A percentile compares a stretch with the other conserved stretches of the same genome.
phyloP scores from a whole-genome alignment of 345 rosid species.

The Excoecaria cochinchinensis region DNA sequence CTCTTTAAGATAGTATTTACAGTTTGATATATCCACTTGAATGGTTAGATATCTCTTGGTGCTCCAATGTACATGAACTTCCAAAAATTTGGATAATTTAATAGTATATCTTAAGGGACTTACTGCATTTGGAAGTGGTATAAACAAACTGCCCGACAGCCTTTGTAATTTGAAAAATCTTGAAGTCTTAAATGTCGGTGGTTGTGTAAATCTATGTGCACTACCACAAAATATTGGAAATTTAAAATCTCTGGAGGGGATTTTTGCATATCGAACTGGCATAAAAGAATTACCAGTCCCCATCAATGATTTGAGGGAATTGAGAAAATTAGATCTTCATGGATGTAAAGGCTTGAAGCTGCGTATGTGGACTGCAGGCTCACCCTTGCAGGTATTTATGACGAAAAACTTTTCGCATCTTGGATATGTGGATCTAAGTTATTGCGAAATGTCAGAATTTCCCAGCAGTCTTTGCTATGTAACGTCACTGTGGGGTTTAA shows the following conservation, averaged over 20 bases:
- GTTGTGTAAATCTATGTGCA: background rate
- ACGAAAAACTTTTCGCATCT: background rate
- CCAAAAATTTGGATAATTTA: background rate
- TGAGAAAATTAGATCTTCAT: background rate
- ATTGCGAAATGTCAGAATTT: no score
- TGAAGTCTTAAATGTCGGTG: background rate
- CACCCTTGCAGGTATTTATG: no score
- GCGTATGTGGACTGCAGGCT: no score
- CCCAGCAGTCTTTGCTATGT: no score
- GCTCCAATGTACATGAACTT: background rate
- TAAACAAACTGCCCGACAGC: background rate
- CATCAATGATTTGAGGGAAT: background rate
- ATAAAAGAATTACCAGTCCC: constrained; percentile 1
- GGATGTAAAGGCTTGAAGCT: background rate
- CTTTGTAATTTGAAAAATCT: background rate
- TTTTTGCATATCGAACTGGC: background rate
- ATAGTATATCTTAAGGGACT: background rate
- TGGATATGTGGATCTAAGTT: background rate
- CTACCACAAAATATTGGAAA: background rate
- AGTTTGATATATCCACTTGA: background rate
- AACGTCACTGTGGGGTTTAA: no score
- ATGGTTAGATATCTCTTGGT: background rate
- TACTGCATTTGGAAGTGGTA: background rate
- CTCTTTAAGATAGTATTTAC: constrained; percentile 8
- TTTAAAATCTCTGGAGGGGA: background rate